A percentile compares a stretch with the other conserved stretches of the same genome.
Evolutionary conservation across 768 basidiomycete species (phyloP).

Genomic region (Lactifluus pinguis): DNA sequence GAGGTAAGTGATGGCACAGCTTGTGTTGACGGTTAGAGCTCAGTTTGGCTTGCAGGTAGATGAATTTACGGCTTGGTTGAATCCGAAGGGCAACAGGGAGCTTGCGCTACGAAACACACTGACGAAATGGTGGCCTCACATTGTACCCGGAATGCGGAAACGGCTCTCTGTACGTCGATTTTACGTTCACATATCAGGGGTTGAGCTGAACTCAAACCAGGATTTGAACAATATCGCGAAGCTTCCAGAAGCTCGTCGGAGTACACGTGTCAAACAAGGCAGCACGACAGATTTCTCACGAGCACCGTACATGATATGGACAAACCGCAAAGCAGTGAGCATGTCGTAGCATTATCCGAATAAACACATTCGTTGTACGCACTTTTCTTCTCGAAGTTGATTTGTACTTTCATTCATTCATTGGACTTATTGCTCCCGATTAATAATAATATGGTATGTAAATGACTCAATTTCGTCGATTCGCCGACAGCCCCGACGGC

Average conservation of each 20-base stretch:
- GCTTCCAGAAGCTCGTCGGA: constrained; percentile 73
- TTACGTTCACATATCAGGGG: not conserved
- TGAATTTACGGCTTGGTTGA: constrained; percentile 81
- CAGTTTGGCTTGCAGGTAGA: constrained; percentile 48
- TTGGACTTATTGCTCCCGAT: not conserved
- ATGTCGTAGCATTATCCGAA: constrained; percentile 21
- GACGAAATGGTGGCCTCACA: constrained; percentile 77
- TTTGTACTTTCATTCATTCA: not conserved
- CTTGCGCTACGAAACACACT: constrained; percentile 66
- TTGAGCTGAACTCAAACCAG: constrained; percentile 29
- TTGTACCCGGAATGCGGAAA: constrained; percentile 69
- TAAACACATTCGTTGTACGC: constrained; percentile 8
- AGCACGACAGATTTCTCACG: constrained; percentile 54
- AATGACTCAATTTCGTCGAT: not conserved
- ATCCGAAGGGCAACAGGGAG: constrained; percentile 86
- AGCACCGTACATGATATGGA: constrained; percentile 86
- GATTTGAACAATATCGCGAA: constrained; percentile 62
- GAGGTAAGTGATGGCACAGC: constrained; percentile 47
- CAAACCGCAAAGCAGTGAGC: constrained; percentile 63
- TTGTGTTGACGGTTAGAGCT: not conserved
- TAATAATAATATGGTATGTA: constrained; percentile 13
- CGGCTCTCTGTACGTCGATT: constrained; percentile 54
- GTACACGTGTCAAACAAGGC: constrained; percentile 48
- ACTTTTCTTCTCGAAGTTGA: not conserved
- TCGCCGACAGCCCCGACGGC: not conserved